Evolutionary conservation across 805 yeast genomes (phyloP).

Genomic region (Clavispora carvajalis): DNA sequence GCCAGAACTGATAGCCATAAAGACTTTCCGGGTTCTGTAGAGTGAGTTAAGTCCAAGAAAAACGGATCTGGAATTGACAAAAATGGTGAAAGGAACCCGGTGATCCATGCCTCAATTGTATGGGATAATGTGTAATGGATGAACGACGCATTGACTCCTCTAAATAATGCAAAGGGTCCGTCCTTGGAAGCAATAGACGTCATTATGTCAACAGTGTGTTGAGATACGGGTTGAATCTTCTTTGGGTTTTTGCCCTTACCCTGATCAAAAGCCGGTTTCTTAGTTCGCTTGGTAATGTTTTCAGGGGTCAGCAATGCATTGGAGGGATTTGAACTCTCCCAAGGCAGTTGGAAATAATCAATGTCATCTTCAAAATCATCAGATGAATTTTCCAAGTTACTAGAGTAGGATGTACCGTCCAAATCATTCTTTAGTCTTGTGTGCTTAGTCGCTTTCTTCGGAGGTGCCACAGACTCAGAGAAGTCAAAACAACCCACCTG

Average conservation of each 20-base stretch:
- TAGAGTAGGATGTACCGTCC: neutral
- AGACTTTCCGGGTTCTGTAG: slow-evolving; percentile 70
- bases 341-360: slow-evolving; percentile 30
- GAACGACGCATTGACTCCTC: slow-evolving; percentile 76
- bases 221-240: slow-evolving; percentile 51
- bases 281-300: neutral
- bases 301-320: neutral
- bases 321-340: neutral
- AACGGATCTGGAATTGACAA: slow-evolving; percentile 84
- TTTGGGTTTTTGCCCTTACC: slow-evolving; percentile 5
- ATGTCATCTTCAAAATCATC: slow-evolving; percentile 23
- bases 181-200: slow-evolving; percentile 61
- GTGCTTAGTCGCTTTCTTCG: neutral
- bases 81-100: slow-evolving; percentile 80
- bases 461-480: slow-evolving; percentile 1
- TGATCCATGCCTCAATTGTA: slow-evolving; percentile 86
- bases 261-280: neutral
- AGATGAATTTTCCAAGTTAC: neutral
- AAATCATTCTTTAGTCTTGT: neutral
- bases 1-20: slow-evolving; percentile 65
- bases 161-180: slow-evolving; percentile 66
- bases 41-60: slow-evolving; percentile 74
- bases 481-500: slow-evolving; percentile 69
- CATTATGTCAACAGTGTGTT: slow-evolving; percentile 61
- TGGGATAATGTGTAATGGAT: slow-evolving; percentile 67